Conservation (phyloP, 2,329 filamentous ascomycete genomes). For the Colletotrichum gloeosporioides region DNA sequence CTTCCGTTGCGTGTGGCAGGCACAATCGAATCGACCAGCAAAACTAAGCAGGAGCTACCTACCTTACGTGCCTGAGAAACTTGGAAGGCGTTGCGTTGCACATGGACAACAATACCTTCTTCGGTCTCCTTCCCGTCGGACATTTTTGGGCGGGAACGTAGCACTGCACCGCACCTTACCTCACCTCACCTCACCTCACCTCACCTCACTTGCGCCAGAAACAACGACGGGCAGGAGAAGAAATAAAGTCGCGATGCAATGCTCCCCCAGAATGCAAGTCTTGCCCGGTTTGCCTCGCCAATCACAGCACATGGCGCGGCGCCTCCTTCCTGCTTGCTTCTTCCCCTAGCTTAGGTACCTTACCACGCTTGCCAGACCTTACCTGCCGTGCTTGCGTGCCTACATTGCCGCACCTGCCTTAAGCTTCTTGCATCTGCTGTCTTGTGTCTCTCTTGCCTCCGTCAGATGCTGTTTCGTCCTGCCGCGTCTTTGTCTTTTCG, state of each 20-base stretch:
- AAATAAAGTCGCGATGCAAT: background rate
- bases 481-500: background rate
- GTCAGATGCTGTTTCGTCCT: background rate
- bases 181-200: background rate
- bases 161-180: background rate
- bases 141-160: background rate
- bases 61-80: background rate
- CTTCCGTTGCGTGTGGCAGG: background rate
- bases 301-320: background rate
- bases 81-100: background rate
- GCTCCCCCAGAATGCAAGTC: background rate
- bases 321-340: slow-evolving; percentile 3
- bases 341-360: background rate
- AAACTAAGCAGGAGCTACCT: background rate
- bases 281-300: background rate
- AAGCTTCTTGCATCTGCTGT: background rate
- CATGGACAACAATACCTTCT: background rate
- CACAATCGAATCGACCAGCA: no score
- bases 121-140: background rate
- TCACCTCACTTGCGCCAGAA: background rate
- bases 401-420: background rate
- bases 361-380: background rate
- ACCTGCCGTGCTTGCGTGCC: background rate
- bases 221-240: background rate
- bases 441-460: background rate